phyloP scores from a whole-genome alignment of 2,329 filamentous ascomycete genomes.

The Talaromyces islandicus region DNA sequence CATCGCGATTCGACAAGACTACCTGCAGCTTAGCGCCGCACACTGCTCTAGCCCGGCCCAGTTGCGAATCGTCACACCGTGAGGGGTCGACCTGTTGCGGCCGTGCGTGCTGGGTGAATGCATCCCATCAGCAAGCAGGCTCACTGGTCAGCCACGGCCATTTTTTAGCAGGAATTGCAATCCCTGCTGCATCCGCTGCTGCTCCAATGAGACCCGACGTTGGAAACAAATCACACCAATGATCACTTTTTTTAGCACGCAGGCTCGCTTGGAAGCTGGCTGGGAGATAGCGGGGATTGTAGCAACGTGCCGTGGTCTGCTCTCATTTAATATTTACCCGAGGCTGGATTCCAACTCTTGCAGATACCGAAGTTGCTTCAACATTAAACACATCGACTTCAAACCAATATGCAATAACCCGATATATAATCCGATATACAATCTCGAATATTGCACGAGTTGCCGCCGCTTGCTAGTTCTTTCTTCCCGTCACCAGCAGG shows the following conservation, averaged over 20 bases:
- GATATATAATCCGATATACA: background rate
- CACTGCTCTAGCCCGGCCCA: background rate
- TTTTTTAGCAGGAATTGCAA: background rate
- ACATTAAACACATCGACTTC: background rate
- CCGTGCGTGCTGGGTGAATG: background rate
- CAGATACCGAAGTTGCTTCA: background rate
- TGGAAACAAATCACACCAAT: background rate
- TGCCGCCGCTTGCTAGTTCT: background rate
- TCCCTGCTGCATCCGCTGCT: background rate
- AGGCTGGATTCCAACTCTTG: background rate
- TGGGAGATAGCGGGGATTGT: background rate
- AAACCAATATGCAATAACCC: background rate
- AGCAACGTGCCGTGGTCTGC: background rate
- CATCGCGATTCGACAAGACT: background rate
- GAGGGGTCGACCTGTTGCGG: background rate
- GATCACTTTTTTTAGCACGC: background rate
- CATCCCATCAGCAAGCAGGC: background rate
- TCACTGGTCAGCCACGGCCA: background rate
- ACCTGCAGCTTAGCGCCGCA: background rate
- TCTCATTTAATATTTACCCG: background rate
- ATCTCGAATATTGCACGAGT: background rate
- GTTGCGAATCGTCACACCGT: background rate
- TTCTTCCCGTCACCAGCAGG: no score
- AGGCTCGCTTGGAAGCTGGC: background rate
- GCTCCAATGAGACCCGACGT: background rate